Evolutionary conservation across 129 eudicot species (phyloP), one percentile per base, ranked within the genome.

Genomic region (Flaveria robusta): DNA sequence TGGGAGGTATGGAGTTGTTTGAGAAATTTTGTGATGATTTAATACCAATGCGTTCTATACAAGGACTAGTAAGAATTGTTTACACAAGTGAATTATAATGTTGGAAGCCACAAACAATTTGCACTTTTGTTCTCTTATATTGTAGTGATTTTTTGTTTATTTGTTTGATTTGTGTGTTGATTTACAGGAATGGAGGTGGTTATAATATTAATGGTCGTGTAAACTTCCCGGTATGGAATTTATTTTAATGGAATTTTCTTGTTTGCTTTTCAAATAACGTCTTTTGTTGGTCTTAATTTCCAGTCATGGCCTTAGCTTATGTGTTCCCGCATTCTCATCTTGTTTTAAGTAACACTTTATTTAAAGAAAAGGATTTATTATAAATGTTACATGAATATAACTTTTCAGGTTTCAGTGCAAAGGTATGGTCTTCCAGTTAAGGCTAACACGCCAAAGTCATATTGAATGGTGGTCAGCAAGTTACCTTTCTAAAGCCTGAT

Each of bases 401-500:
- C 49, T 54, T 49, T 15, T 45, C 70, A 93, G 98, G 90, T 31
- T 50, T 77, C 43, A 81, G 84, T 29, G 77, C 85, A 23, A 76
- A 63, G 96, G 91, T 41, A 83, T 81, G 91, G 86, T 81, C 84
- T 91, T 9, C 96, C 97, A 14, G 83, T 84, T 1, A 91, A 91
- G 77, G 68, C 83, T 78, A 84, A 94, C 81, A 85, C 59, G 84
- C 87, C 66, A 95, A 86, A 76, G 89, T 95, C 74, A 82, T 91
- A 51, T 78, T 95, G 10, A 91, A 95, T 71, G 97, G 94, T 39
- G 96, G 97, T 60, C 86, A 91, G 68, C 90, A 79, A 76, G 87
- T 91, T 68, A 91, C 97, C 68, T 95, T 91, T 67, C 83, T 95
- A 34, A 87, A 86, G 78, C 94, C 96, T 20, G 94, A 95, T 79